Base-by-base conservation (phyloP, 306 rosid species). In the Senna siamea region DNA sequence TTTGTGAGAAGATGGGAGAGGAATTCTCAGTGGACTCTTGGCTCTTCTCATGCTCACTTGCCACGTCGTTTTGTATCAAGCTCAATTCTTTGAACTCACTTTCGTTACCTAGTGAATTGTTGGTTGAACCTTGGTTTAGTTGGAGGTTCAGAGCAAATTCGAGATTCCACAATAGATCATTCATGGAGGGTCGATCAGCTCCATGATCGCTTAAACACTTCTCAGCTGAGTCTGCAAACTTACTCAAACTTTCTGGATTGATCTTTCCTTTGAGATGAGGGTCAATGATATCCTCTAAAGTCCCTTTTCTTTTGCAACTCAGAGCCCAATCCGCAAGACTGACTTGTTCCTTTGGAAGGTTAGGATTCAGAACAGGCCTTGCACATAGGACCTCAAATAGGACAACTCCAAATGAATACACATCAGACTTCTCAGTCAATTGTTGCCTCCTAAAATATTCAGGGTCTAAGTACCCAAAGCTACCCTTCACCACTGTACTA, bases 381-480 rank as follows among this genome's bases (percentile, higher is more conserved):
- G 90, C 75, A 64, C 87, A 83, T 0, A 86, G 61, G 3, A 53
- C 84, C 72, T 86, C 87, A 34, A 86, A 86, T 40, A 86, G 53
- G 6, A 86, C 87, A n/a, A 86, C 87, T 40, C 90, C 90, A 41
- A 86, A 86, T 6, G 87, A 83, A 66, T 86, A 86, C 5, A 86
- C 85, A 69, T 86, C 90, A 5, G 90, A 86, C 4, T 86, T 86
- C 51, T 86, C 87, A 5, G 90, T 86, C 64, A 86, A 30, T 2
- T 86, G 90, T 64, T 86, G 90, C 22, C 90, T 86, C 17, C 90
- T 83, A 69, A 86, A 86, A 72, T 86, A 83, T 69, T 86, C 85
- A 32, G 90, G 90, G 50, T 86, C 87, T 72, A 86, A 69, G 48
- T 86, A 86, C 20, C 90, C 90, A 52, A 86, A 86, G 60, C 90